Conservation (phyloP, 768 basidiomycete genomes). For the Agaricus subrufescens region DNA sequence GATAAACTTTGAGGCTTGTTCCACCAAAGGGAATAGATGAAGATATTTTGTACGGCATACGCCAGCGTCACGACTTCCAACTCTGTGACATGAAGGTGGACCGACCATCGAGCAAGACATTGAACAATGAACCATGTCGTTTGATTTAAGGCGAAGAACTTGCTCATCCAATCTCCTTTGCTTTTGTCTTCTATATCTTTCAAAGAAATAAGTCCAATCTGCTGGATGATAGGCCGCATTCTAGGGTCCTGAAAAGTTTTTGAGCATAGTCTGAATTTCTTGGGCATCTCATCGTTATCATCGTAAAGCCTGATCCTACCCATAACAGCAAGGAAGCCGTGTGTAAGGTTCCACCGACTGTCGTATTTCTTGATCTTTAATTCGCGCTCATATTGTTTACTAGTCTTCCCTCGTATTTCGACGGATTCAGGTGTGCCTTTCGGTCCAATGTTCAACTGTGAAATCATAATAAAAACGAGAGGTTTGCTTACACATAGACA, state of each 20-base stretch:
- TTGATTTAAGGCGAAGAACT: slow-evolving; percentile 18
- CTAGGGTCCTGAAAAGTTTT: background rate
- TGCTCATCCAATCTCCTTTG: slow-evolving; percentile 21
- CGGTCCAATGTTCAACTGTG: background rate
- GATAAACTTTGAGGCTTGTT: slow-evolving; percentile 5
- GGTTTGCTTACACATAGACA: background rate
- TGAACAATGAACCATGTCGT: slow-evolving; percentile 18
- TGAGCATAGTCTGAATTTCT: background rate
- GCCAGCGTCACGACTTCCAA: slow-evolving; percentile 8
- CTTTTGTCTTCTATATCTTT: slow-evolving; percentile 20
- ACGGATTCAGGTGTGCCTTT: background rate
- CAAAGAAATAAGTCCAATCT: background rate
- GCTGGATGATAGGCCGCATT: background rate
- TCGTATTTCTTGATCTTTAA: background rate
- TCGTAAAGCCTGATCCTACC: slow-evolving; percentile 6
- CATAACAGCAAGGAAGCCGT: slow-evolving; percentile 12
- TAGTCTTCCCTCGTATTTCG: background rate
- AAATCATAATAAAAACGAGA: background rate
- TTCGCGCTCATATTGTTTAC: background rate
- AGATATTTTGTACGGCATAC: background rate
- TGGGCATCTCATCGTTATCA: background rate
- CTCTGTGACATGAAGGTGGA: background rate
- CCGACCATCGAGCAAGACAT: background rate
- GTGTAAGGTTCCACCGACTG: slow-evolving; percentile 8
- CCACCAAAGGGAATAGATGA: slow-evolving; percentile 9